phyloP scores from a whole-genome alignment of 371 early-diverging fungal genomes.

The Apophysomyces trapeziformis region DNA sequence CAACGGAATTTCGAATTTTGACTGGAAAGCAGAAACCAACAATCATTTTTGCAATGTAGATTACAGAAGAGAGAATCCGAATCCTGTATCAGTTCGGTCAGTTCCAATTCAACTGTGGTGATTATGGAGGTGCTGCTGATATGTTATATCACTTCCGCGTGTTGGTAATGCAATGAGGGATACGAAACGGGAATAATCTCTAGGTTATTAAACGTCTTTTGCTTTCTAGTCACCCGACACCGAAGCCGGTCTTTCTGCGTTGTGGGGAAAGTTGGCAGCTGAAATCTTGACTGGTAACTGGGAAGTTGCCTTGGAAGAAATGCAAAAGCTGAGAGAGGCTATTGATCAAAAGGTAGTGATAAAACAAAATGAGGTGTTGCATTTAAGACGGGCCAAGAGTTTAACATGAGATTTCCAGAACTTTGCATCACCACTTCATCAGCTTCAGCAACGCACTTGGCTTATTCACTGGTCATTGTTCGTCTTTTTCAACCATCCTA shows the following conservation, averaged over 20 bases:
- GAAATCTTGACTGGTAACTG: constrained; percentile 94
- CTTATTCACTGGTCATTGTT: constrained; percentile 96
- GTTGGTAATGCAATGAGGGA: constrained; percentile 57
- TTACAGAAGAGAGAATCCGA: constrained; percentile 83
- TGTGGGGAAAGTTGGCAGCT: constrained; percentile 97
- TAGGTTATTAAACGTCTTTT: not conserved
- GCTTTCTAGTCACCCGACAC: constrained; percentile 75
- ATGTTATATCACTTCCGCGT: constrained; percentile 93
- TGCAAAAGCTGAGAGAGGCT: constrained; percentile 82
- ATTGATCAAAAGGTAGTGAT: constrained; percentile 67
- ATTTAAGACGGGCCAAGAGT: not conserved
- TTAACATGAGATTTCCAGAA: constrained; percentile 32
- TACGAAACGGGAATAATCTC: not conserved
- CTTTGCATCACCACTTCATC: constrained; percentile 76
- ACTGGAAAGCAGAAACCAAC: not conserved
- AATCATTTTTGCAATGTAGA: constrained; percentile 44
- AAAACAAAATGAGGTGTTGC: not conserved
- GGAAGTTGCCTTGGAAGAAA: constrained; percentile 89
- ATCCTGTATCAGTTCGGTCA: constrained; percentile 86
- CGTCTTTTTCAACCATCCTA: constrained; percentile 96
- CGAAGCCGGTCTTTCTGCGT: constrained; percentile 79
- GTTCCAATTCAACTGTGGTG: constrained; percentile 92
- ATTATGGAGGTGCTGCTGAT: constrained; percentile 90
- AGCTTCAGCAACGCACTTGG: constrained; percentile 92
- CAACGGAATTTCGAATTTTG: constrained; percentile 2